Percentiles rank a stretch among this genome's conserved stretches.
Conservation (phyloP, 805 yeast species). For the Wickerhamiella kazuoi region DNA sequence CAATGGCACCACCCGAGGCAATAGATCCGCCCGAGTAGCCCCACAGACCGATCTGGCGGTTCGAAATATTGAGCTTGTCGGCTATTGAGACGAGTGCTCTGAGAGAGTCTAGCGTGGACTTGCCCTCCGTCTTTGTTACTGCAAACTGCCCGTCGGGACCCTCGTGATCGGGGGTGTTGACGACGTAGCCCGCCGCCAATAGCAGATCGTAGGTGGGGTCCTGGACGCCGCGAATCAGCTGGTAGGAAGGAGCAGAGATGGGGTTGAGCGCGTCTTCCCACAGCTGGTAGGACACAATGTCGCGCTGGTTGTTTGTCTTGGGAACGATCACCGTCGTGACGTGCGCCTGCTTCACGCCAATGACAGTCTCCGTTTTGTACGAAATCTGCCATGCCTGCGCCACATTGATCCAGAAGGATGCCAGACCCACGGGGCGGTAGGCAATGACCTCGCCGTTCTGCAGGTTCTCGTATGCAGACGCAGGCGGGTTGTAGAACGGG, state of each 20-base stretch:
- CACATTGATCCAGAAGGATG: constrained; percentile 3
- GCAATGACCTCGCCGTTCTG: constrained; percentile 6
- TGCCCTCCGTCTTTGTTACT: constrained; percentile 15
- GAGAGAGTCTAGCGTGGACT: constrained; percentile 16
- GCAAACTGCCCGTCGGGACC: constrained; percentile 12
- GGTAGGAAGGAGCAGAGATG: constrained; percentile 17
- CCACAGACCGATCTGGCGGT: constrained; percentile 12
- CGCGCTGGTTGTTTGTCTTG: constrained; percentile 1
- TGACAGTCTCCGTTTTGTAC: constrained; percentile 7
- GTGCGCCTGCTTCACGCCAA: constrained; percentile 6
- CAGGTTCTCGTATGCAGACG: not conserved
- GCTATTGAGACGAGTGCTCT: constrained; percentile 13
- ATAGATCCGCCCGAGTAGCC: constrained; percentile 18
- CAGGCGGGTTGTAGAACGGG: constrained; percentile 5
- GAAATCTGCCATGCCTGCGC: constrained; percentile 7
- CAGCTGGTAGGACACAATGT: constrained; percentile 16
- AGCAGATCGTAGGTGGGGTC: constrained; percentile 5
- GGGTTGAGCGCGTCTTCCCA: constrained; percentile 16
- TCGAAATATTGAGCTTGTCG: constrained; percentile 6
- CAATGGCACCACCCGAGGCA: constrained; percentile 17
- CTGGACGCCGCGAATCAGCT: not conserved
- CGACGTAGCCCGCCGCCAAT: constrained; percentile 8
- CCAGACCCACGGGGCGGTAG: constrained; percentile 6
- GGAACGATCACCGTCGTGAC: constrained; percentile 11
- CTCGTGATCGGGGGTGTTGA: constrained; percentile 16